A percentile compares a stretch with the other conserved stretches of the same genome.
Evolutionary conservation across 1,139 yeast genomes (phyloP).

Genomic region (Maudiozyma humilis): DNA sequence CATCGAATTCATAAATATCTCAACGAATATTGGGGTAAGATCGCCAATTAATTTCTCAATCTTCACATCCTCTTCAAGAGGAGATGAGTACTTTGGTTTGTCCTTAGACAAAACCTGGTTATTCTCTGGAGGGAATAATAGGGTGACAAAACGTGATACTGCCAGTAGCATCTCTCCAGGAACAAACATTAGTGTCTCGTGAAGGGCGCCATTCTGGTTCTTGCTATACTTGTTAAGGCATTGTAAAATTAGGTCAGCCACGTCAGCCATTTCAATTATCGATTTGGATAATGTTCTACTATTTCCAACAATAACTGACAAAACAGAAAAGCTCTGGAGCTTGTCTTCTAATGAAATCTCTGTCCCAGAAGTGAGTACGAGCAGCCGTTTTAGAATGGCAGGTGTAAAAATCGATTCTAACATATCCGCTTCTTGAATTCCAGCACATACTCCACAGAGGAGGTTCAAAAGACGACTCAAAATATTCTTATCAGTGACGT

Average conservation of each 20-base stretch:
- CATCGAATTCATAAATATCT: constrained; percentile 68
- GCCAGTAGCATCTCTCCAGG: constrained; percentile 58
- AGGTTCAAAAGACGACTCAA: constrained; percentile 18
- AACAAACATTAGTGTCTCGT: constrained; percentile 64
- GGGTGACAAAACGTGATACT: constrained; percentile 49
- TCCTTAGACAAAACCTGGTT: constrained; percentile 24
- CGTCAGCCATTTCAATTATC: constrained; percentile 15
- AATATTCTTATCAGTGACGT: constrained; percentile 42
- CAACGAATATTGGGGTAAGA: constrained; percentile 53
- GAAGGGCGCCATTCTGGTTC: constrained; percentile 15
- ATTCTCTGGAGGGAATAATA: constrained; percentile 44
- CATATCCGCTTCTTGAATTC: constrained; percentile 14
- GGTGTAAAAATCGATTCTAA: constrained; percentile 21
- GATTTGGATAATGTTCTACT: constrained; percentile 16
- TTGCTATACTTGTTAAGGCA: constrained; percentile 22
- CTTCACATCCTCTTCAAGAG: constrained; percentile 29
- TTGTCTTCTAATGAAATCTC: constrained; percentile 22
- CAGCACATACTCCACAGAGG: constrained; percentile 23
- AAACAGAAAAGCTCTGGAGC: constrained; percentile 23
- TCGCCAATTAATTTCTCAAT: constrained; percentile 39
- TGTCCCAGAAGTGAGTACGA: constrained; percentile 15
- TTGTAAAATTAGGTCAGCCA: constrained; percentile 13
- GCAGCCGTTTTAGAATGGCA: constrained; percentile 18
- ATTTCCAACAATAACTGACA: constrained; percentile 18
- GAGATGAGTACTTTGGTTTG: constrained; percentile 9